Evolutionary conservation across 1,284 basidiomycete species (phyloP), one percentile per base, ranked within the genome.

Genomic region (Phellinidium pouzarii): DNA sequence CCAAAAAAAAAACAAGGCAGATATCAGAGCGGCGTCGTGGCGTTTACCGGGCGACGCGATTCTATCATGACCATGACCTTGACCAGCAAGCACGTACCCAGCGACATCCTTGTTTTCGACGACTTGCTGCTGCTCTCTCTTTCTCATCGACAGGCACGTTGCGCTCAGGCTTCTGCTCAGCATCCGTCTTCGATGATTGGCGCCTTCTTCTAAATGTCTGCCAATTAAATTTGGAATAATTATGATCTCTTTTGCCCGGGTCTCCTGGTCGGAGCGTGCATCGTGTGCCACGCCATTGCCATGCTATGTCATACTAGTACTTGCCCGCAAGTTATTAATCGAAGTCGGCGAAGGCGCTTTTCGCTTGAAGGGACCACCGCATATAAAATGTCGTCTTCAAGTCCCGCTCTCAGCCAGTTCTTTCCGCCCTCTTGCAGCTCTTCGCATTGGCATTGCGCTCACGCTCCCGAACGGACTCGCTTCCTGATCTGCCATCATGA

Each of bases 401-500:
- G 34, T 52, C 43, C 36, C 50, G 44, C 26, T 36, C 44, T 52
- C 44, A 46, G 20, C 26, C 31, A 46, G 23, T 8, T 5, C 29
- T 46, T 23, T n/a, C 48, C 38, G 34, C 52, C 38, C 48, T 54
- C 47, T 9, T 47, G 27, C 44, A 38, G 26, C n/a, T n/a, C 46
- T 43, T 2, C 26, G 17, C 14, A 34, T 23, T 37, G 31, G 40
- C 41, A 29, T 43, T n/a, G n/a, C n/a, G n/a, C n/a, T 44, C 52
- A 9, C 20, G 36, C 47, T 49, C 49, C 41, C 29, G 29, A 22
- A 45, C 40, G 37, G 52, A 54, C 45, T 42, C 31, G 31, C 49
- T 44, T 26, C 38, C 27, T 53, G 41, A 41, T 54, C 48, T 29
- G n/a, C 44, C 25, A 51, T 46, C 53, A 55, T 55, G 53, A 55